Evolutionary conservation across 805 yeast genomes (phyloP), one percentile per base, ranked within the genome.

Genomic region (Myxozyma nipponensis): DNA sequence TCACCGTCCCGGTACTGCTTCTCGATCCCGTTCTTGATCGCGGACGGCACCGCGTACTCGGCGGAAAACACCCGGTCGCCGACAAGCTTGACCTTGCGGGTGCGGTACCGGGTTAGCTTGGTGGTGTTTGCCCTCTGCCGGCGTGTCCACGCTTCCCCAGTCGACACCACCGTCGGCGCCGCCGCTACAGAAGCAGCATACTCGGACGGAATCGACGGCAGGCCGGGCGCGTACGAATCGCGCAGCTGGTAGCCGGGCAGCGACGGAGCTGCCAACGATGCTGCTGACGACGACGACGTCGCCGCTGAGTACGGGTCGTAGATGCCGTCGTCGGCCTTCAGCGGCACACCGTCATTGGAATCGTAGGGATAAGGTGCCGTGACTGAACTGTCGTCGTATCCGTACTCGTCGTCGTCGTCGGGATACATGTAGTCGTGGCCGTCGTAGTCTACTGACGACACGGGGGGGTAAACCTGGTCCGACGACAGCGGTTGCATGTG

Each of bases 61-160:
- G 54, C 43, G 15, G 66, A 59, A 60, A 63, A 67, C 24, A 65
- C 69, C 45, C 61, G 62, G 22, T 70, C 71, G 38, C 67, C 62
- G 30, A 61, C 65, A 15, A 70, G 64, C 44, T 68, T 68, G 57
- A 70, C 71, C 47, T 66, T 66, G 18, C 71, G 65, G 5, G 73
- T 70, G 21, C 58, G 62, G 32, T 58, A 62, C 7, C 72, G 64
- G 42, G 62, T 60, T 43, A 68, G 57, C 18, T 56, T 48, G 13
- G 32, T 28, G 13, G 32, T 28, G 41, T 58, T 52, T 9, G 39
- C 38, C 21, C 38, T 13, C 21, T 10, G 37, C 37, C 34, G 57
- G 50, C 39, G 60, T 59, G 53, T 65, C 70, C 4, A 70, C 61
- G 62, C 71, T 63, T 28, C 47, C 56, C 19, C 46, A 42, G 18